phyloP scores from a whole-genome alignment of 441 rosid species.

The Adansonia madagascariensis region DNA sequence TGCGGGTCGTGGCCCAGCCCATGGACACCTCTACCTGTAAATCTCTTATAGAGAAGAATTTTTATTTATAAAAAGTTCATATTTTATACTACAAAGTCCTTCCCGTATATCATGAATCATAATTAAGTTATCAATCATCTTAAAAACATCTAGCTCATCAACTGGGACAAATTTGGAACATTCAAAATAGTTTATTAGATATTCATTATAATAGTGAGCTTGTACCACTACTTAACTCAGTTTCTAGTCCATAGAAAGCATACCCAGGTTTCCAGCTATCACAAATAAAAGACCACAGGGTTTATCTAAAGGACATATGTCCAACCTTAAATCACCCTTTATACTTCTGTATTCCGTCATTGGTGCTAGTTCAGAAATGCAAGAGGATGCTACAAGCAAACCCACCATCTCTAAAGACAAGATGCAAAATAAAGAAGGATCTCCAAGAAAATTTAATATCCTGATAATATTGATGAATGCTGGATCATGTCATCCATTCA shows the following conservation, averaged over 20 bases:
- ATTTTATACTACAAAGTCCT: too few relatives aligned
- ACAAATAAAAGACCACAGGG: background rate
- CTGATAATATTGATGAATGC: slow-evolving; percentile 1
- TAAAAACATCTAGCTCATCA: background rate
- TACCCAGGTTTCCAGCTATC: background rate
- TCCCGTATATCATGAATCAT: background rate
- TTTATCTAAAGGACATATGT: background rate
- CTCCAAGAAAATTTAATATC: background rate
- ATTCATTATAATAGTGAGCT: background rate
- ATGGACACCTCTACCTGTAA: too few relatives aligned
- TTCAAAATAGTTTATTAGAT: background rate
- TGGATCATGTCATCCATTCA: background rate
- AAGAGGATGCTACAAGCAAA: background rate
- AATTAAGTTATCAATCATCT: background rate
- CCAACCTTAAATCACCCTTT: background rate
- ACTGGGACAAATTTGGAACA: background rate
- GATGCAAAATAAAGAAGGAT: background rate
- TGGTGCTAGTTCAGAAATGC: slow-evolving; percentile 11
- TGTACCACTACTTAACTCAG: background rate
- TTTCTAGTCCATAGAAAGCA: background rate
- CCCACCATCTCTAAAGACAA: background rate
- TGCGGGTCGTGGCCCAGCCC: too few relatives aligned
- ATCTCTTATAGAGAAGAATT: too few relatives aligned
- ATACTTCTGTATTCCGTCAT: background rate
- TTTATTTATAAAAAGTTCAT: too few relatives aligned